Conservation (phyloP, 306 rosid genomes). For the Pueraria montana region DNA sequence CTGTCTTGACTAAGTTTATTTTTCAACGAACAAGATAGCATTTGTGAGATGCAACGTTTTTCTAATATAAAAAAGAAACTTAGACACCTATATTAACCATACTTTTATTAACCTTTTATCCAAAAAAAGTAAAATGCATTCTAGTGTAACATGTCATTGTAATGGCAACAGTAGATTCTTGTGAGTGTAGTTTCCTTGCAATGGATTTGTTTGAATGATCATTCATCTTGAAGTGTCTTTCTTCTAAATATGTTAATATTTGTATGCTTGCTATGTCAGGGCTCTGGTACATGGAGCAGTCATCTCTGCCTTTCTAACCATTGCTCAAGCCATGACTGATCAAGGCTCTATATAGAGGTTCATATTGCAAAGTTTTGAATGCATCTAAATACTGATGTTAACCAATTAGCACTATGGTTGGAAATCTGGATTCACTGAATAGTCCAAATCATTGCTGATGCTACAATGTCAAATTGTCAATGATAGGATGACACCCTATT, state of each 20-base stretch:
- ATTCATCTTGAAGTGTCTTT: slow-evolving; percentile 1
- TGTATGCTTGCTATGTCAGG: slow-evolving; percentile 61
- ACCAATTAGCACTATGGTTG: slow-evolving; percentile 16
- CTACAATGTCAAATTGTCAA: slow-evolving; percentile 1
- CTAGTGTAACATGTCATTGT: neutral
- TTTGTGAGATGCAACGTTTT: neutral
- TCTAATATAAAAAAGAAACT: neutral
- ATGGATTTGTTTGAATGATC: slow-evolving; percentile 13
- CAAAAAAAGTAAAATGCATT: neutral
- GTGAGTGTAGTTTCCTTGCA: neutral
- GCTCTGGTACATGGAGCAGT: slow-evolving; percentile 92
- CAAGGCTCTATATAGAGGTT: slow-evolving; percentile 89
- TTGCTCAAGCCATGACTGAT: slow-evolving; percentile 98
- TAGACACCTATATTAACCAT: neutral
- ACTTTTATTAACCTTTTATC: slow-evolving; percentile 1
- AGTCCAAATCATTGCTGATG: slow-evolving; percentile 17
- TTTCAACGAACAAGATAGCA: neutral
- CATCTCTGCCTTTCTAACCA: slow-evolving; percentile 86
- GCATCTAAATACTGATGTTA: slow-evolving; percentile 44
- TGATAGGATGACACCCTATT: slow-evolving; percentile 38
- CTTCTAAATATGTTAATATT: slow-evolving; percentile 30
- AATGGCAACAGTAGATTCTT: slow-evolving; percentile 3
- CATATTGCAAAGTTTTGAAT: slow-evolving; percentile 27
- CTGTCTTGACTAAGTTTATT: neutral
- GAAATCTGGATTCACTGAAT: slow-evolving; percentile 14